Base-by-base conservation (phyloP, 495 filamentous ascomycete species). In the Penicillium cataractarum region DNA sequence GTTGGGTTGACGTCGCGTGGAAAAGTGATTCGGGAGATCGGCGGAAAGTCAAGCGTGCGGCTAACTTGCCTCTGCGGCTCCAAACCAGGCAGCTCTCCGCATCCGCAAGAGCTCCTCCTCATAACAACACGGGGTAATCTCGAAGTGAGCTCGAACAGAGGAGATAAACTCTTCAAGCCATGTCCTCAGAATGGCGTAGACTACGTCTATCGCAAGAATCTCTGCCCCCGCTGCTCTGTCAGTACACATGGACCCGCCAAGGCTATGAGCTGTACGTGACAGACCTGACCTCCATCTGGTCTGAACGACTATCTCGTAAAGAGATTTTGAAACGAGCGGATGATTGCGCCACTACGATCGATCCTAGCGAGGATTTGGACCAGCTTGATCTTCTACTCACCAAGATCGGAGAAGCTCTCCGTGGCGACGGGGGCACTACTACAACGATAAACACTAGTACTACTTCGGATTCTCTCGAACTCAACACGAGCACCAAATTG, bases 201-300 rank as follows among this genome's bases (percentile, higher is more conserved):
- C 62, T 84, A 15, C 61, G 56, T 52, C 54, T 73, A 22, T 55
- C 63, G 7, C 26, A 65, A 17, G 60, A 57, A 40, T 21, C 24
- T 17, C 21, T 70, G 6, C 85, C 86, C n/a, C 77, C 83, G 10
- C 75, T 89, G 35, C 75, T 90, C 3, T 76, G 85, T 58, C 85
- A 84, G 67, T 78, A 79, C 48, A 70, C 71, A 21, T 82, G 84
- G 61, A 80, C 76, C 19, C 39, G 68, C 22, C 68, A 77, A 31
- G 84, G 85, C 42, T 99, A 97, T 77, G 83, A 79, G 10, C 65
- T 97, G 39, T 84, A 87, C 60, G 71, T 97, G 31, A 95, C 94
- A 4, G 95, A 99, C 74, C 84, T 98, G 19, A 89, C 87, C 69
- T 82, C 86, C 60, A 74, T 97, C n/a, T 99, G 95, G 95, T 81